Evolutionary conservation across 768 basidiomycete genomes (phyloP), one percentile per base, ranked within the genome.

Genomic region (Leccinum fibrillosum): DNA sequence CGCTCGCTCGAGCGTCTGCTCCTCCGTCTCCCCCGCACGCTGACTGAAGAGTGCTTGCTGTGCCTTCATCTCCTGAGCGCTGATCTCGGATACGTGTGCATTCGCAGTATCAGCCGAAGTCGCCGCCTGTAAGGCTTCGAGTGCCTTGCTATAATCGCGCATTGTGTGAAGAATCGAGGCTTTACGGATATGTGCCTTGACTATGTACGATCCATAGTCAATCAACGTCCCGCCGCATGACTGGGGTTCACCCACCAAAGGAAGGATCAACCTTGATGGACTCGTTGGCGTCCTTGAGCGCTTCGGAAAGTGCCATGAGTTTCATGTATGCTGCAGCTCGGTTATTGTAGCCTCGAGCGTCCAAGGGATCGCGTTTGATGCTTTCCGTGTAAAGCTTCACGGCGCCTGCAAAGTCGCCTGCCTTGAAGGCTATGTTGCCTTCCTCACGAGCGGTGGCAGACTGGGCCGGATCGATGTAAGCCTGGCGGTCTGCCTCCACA

Each of bases 311-410:
- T 1, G 97, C 97, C 45, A 83, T 83, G 42, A 99, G 85, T 78
- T 98, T 98, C 76, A 89, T 92, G 77, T 97, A 98, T 23, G 94
- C 95, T 28, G 94, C 89, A n/a, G 97, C 94, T 51, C 97, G 89
- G 78, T 99, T 99, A 74, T 96, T 98, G 79, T 98, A 99, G 9
- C 92, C 94, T 62, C 89, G 82, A 13, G 96, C 83, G 69, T 99
- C 97, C 37, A 75, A 72, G 44, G 97, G 96, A 67, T 92, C 88
- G 52, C 97, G 89, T 78, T 98, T 98, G 81, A 98, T 97, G 61
- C 93, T 90, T 76, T 99, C 97, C 37, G 90, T 83, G 77, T 99
- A 99, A 39, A 82, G 78, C 77, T 92, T 94, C 64, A 99, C 95
- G 1, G 96, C 90, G 11, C 82, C 85, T 11, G 86, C 95, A 74